Percentiles rank a stretch among this genome's conserved stretches.
These are phyloP conservation scores for Pseudogymnoascus sp. DNA, from an alignment of 2,329 filamentous ascomycete species.

Conservation along the genomic window DNA sequence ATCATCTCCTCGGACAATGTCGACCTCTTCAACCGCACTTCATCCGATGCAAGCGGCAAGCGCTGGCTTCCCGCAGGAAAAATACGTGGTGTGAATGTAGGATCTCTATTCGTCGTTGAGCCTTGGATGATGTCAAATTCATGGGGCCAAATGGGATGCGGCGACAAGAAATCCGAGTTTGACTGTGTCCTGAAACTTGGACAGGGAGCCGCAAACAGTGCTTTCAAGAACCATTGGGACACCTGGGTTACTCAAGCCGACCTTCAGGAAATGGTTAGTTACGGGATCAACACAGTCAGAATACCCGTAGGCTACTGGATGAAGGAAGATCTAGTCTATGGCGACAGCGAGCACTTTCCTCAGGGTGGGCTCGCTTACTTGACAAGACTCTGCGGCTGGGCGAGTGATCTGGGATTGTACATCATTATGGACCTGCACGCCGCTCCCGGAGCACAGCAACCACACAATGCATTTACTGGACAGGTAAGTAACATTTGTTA, in stretches of 20 bases:
- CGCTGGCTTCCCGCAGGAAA: slow-evolving; percentile 26
- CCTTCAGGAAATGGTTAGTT: slow-evolving; percentile 36
- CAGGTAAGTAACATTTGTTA: slow-evolving; percentile 13
- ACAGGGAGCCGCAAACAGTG: slow-evolving; percentile 35
- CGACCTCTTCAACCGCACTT: slow-evolving; percentile 15
- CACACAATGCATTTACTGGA: slow-evolving; percentile 36
- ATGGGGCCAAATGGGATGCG: slow-evolving; percentile 41
- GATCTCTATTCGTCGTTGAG: slow-evolving; percentile 41
- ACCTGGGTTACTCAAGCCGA: slow-evolving; percentile 41
- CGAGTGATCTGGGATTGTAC: slow-evolving; percentile 38
- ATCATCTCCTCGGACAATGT: slow-evolving; percentile 12
- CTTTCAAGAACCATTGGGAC: slow-evolving; percentile 40
- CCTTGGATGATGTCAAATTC: slow-evolving; percentile 38
- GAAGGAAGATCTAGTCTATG: slow-evolving; percentile 37
- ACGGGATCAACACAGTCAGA: slow-evolving; percentile 41
- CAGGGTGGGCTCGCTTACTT: slow-evolving; percentile 38
- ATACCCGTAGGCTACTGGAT: slow-evolving; percentile 47
- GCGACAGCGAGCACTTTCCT: slow-evolving; percentile 39
- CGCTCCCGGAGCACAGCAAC: slow-evolving; percentile 38
- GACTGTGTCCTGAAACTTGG: slow-evolving; percentile 41
- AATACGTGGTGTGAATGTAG: slow-evolving; percentile 43
- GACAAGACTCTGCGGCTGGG: slow-evolving; percentile 38
- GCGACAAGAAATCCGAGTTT: slow-evolving; percentile 34
- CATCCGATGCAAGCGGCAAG: slow-evolving; percentile 9
- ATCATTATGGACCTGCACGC: slow-evolving; percentile 45